Percentiles rank a stretch among this genome's conserved stretches.
phyloP scores from a whole-genome alignment of 2,329 filamentous ascomycete species.

The Plectosphaerella plurivora region DNA sequence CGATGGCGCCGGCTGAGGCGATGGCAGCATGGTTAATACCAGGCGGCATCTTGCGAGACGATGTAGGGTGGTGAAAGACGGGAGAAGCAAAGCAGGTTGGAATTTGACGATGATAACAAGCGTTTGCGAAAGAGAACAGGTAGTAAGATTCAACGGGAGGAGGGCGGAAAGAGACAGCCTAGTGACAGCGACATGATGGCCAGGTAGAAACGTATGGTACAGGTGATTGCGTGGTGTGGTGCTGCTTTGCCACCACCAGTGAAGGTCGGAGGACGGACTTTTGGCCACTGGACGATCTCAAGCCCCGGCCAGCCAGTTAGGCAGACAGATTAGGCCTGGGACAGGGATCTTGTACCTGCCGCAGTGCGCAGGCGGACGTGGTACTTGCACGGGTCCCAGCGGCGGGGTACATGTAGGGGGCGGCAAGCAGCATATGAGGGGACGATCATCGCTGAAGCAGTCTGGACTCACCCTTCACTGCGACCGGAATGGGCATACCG shows the following conservation, averaged over 20 bases:
- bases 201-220: not conserved
- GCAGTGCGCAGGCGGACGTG: too few species aligned
- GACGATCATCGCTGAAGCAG: not conserved
- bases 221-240: constrained; percentile 2
- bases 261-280: not conserved
- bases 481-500: constrained; percentile 11
- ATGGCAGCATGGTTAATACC: constrained; percentile 47
- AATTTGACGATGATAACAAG: not conserved
- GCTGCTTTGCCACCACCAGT: not conserved
- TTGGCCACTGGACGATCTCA: not conserved
- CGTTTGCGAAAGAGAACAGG: not conserved
- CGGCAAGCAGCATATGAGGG: not conserved
- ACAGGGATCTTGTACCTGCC: not conserved
- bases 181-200: not conserved
- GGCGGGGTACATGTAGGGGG: not conserved
- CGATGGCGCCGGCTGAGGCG: constrained; percentile 54
- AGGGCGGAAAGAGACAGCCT: not conserved
- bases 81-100: constrained; percentile 4
- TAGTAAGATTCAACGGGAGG: constrained; percentile 1
- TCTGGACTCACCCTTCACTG: constrained; percentile 9
- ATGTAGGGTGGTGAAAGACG: not conserved
- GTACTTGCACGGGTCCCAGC: not conserved
- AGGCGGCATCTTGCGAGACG: constrained; percentile 39
- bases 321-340: not conserved
- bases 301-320: not conserved